Percentiles rank a stretch among this genome's conserved stretches.
Evolutionary conservation across 2,329 filamentous ascomycete species (phyloP).

Genomic region (Colletotrichum costaricense): DNA sequence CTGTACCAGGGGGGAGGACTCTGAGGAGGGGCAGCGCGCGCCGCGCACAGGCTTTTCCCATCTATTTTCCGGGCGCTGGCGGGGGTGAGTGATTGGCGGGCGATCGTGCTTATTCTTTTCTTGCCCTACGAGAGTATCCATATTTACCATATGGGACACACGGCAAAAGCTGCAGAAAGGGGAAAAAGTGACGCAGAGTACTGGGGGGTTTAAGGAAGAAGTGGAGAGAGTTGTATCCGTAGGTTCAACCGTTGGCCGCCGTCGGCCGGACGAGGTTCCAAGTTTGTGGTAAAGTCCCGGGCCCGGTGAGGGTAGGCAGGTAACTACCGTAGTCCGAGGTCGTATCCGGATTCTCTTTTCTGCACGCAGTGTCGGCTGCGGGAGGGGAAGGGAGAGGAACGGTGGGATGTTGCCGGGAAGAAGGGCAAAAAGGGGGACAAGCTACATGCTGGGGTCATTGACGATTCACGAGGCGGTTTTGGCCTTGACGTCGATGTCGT

Average conservation of each 20-base stretch:
- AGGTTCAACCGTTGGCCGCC: too few species aligned
- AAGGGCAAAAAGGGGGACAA: neutral
- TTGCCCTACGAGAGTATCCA: constrained; percentile 22
- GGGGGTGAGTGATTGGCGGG: constrained; percentile 13
- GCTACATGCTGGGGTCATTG: neutral
- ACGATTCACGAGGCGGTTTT: neutral
- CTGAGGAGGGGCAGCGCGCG: neutral
- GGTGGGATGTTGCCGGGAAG: neutral
- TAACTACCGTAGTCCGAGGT: neutral
- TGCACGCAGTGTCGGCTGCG: neutral
- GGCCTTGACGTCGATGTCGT: neutral
- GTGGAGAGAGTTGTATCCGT: too few species aligned
- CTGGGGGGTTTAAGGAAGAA: neutral
- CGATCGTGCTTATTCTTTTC: constrained; percentile 30
- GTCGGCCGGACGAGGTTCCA: neutral
- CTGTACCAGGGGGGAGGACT: too few species aligned
- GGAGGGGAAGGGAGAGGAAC: constrained; percentile 3
- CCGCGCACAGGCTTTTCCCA: neutral
- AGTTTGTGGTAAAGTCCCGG: constrained; percentile 2
- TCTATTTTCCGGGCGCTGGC: neutral
- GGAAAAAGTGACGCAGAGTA: neutral
- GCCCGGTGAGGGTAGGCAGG: neutral
- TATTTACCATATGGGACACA: too few species aligned
- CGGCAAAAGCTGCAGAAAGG: neutral
- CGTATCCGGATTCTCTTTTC: constrained; percentile 15